Conservation (phyloP, 768 basidiomycete genomes). For the Clitopilus hobsonii region DNA sequence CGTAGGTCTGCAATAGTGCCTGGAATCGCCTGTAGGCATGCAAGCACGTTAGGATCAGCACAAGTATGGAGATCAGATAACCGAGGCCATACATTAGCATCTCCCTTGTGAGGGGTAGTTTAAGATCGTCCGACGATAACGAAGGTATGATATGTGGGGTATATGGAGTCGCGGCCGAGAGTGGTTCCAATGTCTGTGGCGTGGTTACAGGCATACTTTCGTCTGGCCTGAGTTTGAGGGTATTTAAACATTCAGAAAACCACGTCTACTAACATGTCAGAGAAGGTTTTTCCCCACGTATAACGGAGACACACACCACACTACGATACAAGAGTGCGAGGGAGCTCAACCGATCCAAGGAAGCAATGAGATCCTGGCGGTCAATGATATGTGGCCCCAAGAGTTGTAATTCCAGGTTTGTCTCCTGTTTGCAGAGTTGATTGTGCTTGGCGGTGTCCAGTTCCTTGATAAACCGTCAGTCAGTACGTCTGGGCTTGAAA, state of each 20-base stretch:
- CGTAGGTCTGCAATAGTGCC: conserved; percentile 85
- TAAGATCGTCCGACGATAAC: conserved; percentile 43
- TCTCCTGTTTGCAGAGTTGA: conserved; percentile 72
- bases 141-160: conserved; percentile 37
- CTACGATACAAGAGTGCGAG: conserved; percentile 82
- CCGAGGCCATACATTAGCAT: conserved; percentile 72
- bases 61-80: background rate
- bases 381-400: conserved; percentile 50
- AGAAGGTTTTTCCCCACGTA: background rate
- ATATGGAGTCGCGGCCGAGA: conserved; percentile 42
- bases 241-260: conserved; percentile 72
- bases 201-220: conserved; percentile 49
- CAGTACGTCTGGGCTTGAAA: background rate
- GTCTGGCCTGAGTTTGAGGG: conserved; percentile 60
- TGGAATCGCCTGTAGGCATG: conserved; percentile 81
- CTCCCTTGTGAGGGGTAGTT: conserved; percentile 77
- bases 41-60: background rate
- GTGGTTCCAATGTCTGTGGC: conserved; percentile 44
- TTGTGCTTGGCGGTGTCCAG: conserved; percentile 35
- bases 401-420: conserved; percentile 68
- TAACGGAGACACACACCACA: conserved; percentile 54
- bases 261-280: conserved; percentile 53
- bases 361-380: conserved; percentile 64
- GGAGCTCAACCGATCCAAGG: conserved; percentile 66
- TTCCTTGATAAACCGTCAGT: conserved; percentile 26